Evolutionary conservation across 2,329 filamentous ascomycete species (phyloP), one percentile per base, ranked within the genome.

Genomic region (Botrytis porri): DNA sequence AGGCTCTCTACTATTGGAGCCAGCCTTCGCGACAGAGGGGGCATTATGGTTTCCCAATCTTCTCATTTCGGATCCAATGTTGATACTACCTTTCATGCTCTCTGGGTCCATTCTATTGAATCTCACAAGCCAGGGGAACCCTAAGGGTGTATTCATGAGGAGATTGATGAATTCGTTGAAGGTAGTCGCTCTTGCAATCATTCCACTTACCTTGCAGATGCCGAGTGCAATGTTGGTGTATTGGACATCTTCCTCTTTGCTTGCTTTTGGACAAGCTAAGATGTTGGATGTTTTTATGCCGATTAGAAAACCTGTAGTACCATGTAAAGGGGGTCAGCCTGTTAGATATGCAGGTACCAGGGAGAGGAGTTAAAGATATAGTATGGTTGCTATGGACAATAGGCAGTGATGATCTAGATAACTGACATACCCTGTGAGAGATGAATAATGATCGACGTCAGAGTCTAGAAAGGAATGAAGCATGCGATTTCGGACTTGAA

Each of bases 31-130:
- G 8, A 83, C 79, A 12, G 88, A 89, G 80, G 88, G 88, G n/a
- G 83, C 85, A 4, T 81, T 89, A 2, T 91, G 88, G 88, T 89
- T 90, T 72, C 83, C 85, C 1, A 84, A 90, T 78, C 83, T 91
- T 22, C 81, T 87, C 8, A 77, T 83, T 0, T 81, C 86, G 14
- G 89, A 91, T 76, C 83, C 87, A 0, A 84, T 83, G 4, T 80
- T 85, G 3, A 75, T 83, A 3, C 81, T 90, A 2, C 87, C 88
- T 0, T 82, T 84, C 59, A 73, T 85, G 4, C 81, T 88, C 35
- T 85, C 84, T 0, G 82, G 80, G 0, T 81, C 84, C 7, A 85
- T 89, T 73, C 79, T 88, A 25, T 75, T 83, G 12, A 88, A 87
- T 75, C 79, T 88, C 14, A 66, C 73, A 20, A 61, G 69, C n/a